phyloP scores from a whole-genome alignment of 306 rosid species.

The Malus fusca region DNA sequence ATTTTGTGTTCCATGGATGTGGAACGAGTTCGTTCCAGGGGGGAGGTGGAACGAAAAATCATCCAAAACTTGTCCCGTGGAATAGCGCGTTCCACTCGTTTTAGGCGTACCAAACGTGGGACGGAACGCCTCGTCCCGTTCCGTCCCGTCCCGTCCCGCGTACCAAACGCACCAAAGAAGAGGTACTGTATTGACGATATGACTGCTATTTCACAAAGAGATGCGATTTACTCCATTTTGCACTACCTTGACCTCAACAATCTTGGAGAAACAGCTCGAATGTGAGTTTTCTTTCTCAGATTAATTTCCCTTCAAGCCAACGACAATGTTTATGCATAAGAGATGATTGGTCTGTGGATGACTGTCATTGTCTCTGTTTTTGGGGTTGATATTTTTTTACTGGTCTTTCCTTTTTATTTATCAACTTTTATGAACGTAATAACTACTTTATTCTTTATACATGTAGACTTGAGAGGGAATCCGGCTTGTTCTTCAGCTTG shows the following conservation, averaged over 20 bases:
- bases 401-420: neutral
- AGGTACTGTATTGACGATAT: neutral
- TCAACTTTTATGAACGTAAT: neutral
- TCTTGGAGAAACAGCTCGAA: slow-evolving; percentile 6
- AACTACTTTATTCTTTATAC: neutral
- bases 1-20: no score
- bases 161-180: neutral
- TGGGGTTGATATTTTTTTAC: neutral
- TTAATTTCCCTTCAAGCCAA: neutral
- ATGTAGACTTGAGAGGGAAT: slow-evolving; percentile 11
- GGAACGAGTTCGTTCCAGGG: no score
- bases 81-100: no score
- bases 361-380: neutral
- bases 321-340: neutral
- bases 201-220: neutral
- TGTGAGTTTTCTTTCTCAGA: neutral
- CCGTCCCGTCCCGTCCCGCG: no score
- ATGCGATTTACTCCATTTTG: neutral
- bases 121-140: no score
- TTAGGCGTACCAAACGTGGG: no score
- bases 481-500: neutral
- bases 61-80: no score
- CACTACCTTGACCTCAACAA: neutral
- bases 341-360: neutral
- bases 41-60: no score